These are phyloP conservation scores for Fusarium hostae DNA, from an alignment of 2,329 filamentous ascomycete species.

Conservation along the genomic window DNA sequence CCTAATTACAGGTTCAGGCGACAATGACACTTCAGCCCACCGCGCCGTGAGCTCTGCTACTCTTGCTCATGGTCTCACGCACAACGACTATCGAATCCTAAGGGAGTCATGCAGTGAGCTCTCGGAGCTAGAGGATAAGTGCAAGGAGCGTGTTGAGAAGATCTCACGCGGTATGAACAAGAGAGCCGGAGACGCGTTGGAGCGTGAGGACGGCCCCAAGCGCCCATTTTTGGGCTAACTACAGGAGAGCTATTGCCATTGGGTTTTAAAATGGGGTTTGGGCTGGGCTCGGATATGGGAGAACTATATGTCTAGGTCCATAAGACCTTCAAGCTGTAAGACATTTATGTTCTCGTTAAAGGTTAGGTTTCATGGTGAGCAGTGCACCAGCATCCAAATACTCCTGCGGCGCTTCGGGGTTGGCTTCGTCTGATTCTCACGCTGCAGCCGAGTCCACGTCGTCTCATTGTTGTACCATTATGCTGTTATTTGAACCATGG, in stretches of 20 bases:
- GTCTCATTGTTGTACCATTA: rapidly evolving
- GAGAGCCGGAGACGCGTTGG: not conserved
- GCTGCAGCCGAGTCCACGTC: too few species aligned
- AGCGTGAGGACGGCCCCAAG: not conserved
- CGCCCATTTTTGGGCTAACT: too few species aligned
- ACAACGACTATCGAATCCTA: rapidly evolving
- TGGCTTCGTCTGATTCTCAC: rapidly evolving
- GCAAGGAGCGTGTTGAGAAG: rapidly evolving
- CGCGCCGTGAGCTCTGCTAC: not conserved
- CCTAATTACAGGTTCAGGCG: rapidly evolving
- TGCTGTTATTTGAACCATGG: not conserved
- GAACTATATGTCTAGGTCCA: too few species aligned
- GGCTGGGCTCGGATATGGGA: not conserved
- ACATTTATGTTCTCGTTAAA: rapidly evolving
- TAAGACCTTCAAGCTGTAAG: not conserved
- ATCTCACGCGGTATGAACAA: rapidly evolving
- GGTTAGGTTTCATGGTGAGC: rapidly evolving
- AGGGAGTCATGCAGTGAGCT: rapidly evolving
- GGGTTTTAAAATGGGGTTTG: not conserved
- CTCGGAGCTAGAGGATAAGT: not conserved
- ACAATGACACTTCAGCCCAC: not conserved
- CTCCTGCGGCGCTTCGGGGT: rapidly evolving
- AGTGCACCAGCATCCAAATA: rapidly evolving
- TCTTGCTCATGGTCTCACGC: rapidly evolving
- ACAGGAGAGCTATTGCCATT: rapidly evolving